Evolutionary conservation across 2,329 filamentous ascomycete species (phyloP).

Genomic region (Penicillium sp.): DNA sequence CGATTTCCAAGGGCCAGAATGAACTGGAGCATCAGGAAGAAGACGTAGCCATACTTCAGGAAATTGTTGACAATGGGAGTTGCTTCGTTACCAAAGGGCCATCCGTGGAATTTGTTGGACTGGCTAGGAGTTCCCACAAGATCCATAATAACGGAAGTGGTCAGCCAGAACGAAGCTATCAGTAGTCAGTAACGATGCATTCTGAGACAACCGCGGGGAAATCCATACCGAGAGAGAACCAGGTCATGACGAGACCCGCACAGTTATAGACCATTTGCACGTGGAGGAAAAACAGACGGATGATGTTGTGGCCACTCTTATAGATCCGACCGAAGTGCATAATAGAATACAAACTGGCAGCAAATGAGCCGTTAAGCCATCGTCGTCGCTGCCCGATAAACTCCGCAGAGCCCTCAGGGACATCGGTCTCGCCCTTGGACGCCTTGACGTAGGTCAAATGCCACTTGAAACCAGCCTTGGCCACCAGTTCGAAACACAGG

Average conservation of each 20-base stretch:
- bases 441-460: conserved; percentile 97
- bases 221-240: conserved; percentile 63
- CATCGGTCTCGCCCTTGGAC: conserved; percentile 98
- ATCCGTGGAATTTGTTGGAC: conserved; percentile 20
- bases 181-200: background rate
- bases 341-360: conserved; percentile 87
- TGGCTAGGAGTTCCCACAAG: conserved; percentile 23
- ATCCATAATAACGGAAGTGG: conserved; percentile 26
- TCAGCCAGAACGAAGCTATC: conserved; percentile 25
- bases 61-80: conserved; percentile 82
- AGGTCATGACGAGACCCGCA: conserved; percentile 78
- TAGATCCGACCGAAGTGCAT: conserved; percentile 99
- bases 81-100: conserved; percentile 24
- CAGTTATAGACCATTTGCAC: conserved; percentile 92
- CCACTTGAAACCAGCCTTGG: conserved; percentile 97
- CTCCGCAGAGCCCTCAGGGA: conserved; percentile 88
- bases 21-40: conserved; percentile 86
- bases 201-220: conserved; percentile 6
- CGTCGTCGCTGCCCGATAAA: conserved; percentile 95
- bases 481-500: conserved; percentile 95
- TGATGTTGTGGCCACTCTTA: conserved; percentile 90
- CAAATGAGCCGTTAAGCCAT: conserved; percentile 98
- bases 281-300: conserved; percentile 98
- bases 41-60: conserved; percentile 85
- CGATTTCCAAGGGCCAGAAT: conserved; percentile 91